These are phyloP conservation scores for Sparassis latifolia DNA, from an alignment of 1,284 basidiomycete genomes.

Conservation along the genomic window DNA sequence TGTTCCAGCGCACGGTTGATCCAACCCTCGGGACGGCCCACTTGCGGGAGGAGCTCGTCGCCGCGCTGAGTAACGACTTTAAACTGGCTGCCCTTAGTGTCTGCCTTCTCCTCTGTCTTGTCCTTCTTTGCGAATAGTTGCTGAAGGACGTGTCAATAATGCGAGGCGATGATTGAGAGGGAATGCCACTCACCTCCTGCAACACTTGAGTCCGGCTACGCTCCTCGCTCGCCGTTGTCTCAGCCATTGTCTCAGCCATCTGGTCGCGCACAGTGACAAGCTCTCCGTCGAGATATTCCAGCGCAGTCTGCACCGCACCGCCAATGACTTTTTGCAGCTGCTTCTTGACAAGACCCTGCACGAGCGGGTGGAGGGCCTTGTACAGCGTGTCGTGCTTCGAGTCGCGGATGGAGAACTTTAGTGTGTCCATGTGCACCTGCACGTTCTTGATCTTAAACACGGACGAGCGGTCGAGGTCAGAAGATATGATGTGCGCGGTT, in stretches of 20 bases:
- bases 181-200: conserved; percentile 44
- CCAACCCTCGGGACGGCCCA: conserved; percentile 68
- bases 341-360: conserved; percentile 81
- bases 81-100: conserved; percentile 54
- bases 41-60: conserved; percentile 47
- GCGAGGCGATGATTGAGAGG: not conserved
- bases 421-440: conserved; percentile 73
- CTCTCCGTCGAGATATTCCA: conserved; percentile 86
- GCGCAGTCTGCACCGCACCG: conserved; percentile 68
- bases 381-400: conserved; percentile 90
- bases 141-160: conserved; percentile 3
- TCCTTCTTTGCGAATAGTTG: conserved; percentile 47
- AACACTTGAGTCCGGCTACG: conserved; percentile 50
- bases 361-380: conserved; percentile 73
- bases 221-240: conserved; percentile 54
- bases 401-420: conserved; percentile 89
- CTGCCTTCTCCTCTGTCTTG: conserved; percentile 30
- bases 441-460: conserved; percentile 79
- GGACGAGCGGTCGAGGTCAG: conserved; percentile 57
- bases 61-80: conserved; percentile 65
- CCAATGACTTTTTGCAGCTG: conserved; percentile 82
- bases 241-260: conserved; percentile 72
- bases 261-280: conserved; percentile 71
- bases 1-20: conserved; percentile 57
- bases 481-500: conserved; percentile 58